Conservation (phyloP, 192 early-diverging fungal genomes). For the Coemansia sp. region DNA sequence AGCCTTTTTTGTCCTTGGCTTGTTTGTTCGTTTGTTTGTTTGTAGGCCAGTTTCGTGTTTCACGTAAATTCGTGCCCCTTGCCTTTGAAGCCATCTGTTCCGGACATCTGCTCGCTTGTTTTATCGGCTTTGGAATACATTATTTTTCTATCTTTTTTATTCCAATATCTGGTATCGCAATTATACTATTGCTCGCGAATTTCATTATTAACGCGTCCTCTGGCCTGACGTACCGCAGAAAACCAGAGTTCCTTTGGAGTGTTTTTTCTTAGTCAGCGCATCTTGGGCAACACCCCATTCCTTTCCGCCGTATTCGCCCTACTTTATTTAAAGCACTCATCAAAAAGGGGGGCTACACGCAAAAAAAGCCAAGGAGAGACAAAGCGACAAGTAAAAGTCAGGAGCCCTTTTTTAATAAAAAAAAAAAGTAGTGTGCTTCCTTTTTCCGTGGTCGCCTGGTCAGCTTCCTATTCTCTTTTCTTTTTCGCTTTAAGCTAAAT, state of each 20-base stretch:
- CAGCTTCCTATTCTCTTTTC: neutral
- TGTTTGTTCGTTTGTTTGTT: conserved; percentile 2
- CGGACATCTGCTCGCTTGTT: too few species aligned
- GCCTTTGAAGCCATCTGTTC: too few species aligned
- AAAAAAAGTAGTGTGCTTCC: neutral
- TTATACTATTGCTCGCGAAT: neutral
- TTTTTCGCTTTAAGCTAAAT: neutral
- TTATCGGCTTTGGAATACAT: too few species aligned
- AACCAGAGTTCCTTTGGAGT: too few species aligned
- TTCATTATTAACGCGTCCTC: neutral
- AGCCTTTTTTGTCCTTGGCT: neutral
- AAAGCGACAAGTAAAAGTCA: neutral
- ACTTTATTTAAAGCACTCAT: neutral
- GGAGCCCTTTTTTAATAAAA: neutral
- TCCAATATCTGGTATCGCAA: neutral
- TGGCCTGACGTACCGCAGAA: too few species aligned
- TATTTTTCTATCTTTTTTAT: too few species aligned
- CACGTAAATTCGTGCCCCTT: neutral
- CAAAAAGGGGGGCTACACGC: neutral
- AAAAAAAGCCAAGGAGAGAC: neutral
- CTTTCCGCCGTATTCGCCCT: too few species aligned
- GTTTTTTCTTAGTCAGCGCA: too few species aligned
- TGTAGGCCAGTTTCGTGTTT: neutral
- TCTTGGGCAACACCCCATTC: too few species aligned
- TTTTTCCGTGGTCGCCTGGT: neutral